Conservation (phyloP, 2,329 filamentous ascomycete species). For the Fusarium euwallaceae region DNA sequence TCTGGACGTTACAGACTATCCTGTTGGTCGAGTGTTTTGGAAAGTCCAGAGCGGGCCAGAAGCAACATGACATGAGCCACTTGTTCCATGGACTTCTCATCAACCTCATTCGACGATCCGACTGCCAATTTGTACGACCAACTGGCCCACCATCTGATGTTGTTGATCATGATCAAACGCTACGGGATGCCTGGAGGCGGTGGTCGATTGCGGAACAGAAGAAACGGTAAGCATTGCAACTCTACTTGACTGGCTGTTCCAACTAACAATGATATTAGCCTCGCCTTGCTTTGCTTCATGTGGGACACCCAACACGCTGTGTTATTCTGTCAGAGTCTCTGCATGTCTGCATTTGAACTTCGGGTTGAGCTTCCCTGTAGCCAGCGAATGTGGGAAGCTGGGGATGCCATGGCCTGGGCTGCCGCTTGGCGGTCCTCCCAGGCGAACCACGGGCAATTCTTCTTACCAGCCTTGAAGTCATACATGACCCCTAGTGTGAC, state of each 20-base stretch:
- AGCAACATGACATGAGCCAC: constrained; percentile 74
- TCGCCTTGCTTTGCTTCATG: constrained; percentile 73
- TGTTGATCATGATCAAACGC: constrained; percentile 52
- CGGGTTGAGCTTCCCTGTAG: constrained; percentile 68
- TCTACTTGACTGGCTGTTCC: background rate
- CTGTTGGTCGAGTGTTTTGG: constrained; percentile 74
- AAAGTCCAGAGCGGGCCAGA: constrained; percentile 72
- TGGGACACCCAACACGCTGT: constrained; percentile 76
- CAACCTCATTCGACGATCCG: constrained; percentile 54
- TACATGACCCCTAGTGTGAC: constrained; percentile 63
- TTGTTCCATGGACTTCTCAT: constrained; percentile 60
- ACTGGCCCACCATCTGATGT: constrained; percentile 34
- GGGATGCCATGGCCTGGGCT: constrained; percentile 64
- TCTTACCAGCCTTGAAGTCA: constrained; percentile 66
- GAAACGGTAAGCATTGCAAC: constrained; percentile 59
- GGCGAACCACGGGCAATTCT: constrained; percentile 45
- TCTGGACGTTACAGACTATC: constrained; percentile 73
- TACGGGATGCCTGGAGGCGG: constrained; percentile 63
- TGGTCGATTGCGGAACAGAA: constrained; percentile 70
- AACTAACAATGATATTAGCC: constrained; percentile 42
- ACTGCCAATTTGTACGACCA: constrained; percentile 52
- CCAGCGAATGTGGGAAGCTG: constrained; percentile 69
- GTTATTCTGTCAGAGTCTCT: constrained; percentile 74
- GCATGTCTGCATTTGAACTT: constrained; percentile 75
- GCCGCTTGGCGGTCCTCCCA: constrained; percentile 50